Base-by-base conservation (phyloP, 495 filamentous ascomycete species). In the Aspergillus cristatus region DNA sequence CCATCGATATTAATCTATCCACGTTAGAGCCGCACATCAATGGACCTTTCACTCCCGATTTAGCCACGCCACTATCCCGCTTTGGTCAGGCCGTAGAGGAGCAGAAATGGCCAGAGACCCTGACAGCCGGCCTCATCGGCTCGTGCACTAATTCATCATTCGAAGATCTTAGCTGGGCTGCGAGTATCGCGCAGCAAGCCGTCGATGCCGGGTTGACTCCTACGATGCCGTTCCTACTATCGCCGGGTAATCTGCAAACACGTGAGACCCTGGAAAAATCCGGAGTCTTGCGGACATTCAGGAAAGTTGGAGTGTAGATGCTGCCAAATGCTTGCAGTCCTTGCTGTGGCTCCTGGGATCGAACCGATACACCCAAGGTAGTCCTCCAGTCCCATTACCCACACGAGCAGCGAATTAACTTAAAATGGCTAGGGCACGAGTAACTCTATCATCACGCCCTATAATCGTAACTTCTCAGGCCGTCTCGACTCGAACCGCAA, bases 61-160 rank as follows among this genome's bases (percentile, higher is more conserved):
- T 94, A 59, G 84, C 84, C 26, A 93, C 86, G 22, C 86, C 86
- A 11, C 86, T 94, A 63, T 88, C 84, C 58, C 84, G 91, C 67
- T 91, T 90, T 63, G 82, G 81, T 55, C 76, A 84, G 51, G 83
- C 86, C 44, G 87, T 84, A 42, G 79, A 85, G 70, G 68, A 69
- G 38, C 89, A 93, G 60, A 75, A 76, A 59, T 94, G 86, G 86
- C 86, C 86, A 14, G 76, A 86, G 56, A 86, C 91, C 57, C 63
- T 94, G 43, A 93, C 89, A 70, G 86, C 87, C 43, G 87, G 86
- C 48, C 22, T 37, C 40, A 35, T 94, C 43, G 87, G 86, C 32
- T 89, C 84, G 42, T 94, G 86, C 76, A 94, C 86, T 37, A 94
- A 94, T 70, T 87, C 82, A 14, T 90, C 84, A 6, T 94, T 90